Evolutionary conservation across 2,329 filamentous ascomycete genomes (phyloP).

Genomic region (Stagonosporopsis vannaccii): DNA sequence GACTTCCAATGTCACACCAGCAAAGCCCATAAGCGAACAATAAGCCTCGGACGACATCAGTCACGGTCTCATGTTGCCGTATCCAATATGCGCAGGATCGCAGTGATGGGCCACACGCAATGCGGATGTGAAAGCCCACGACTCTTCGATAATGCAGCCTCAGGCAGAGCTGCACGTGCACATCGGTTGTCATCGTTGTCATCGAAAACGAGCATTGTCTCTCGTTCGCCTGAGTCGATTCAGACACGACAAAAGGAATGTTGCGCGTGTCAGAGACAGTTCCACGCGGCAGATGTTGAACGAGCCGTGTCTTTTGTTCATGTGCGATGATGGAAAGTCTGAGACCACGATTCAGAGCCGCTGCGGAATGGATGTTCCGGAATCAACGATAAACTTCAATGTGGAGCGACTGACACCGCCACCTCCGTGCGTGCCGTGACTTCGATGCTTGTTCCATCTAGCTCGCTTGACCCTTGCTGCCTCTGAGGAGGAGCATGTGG

Average conservation of each 20-base stretch:
- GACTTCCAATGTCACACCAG: conserved; percentile 22
- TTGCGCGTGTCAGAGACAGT: background rate
- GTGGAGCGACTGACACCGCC: conserved; percentile 17
- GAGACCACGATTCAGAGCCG: conserved; percentile 13
- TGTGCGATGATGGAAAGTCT: background rate
- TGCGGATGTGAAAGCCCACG: background rate
- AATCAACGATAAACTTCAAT: background rate
- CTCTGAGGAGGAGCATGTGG: background rate
- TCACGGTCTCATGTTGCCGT: conserved; percentile 14
- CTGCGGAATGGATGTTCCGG: conserved; percentile 11
- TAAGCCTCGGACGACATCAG: conserved; percentile 23
- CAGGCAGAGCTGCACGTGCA: background rate
- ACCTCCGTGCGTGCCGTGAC: conserved; percentile 14
- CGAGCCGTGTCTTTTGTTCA: background rate
- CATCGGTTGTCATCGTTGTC: background rate
- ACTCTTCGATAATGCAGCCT: background rate
- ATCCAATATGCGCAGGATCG: conserved; percentile 2
- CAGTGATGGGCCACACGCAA: background rate
- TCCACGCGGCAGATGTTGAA: background rate
- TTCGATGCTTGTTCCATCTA: background rate
- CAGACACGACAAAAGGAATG: background rate
- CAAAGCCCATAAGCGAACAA: conserved; percentile 21
- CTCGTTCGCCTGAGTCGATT: background rate
- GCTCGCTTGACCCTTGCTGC: background rate
- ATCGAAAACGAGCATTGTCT: background rate